Base-by-base conservation (phyloP, 371 early-diverging fungal genomes). In the Apophysomyces variabilis region DNA sequence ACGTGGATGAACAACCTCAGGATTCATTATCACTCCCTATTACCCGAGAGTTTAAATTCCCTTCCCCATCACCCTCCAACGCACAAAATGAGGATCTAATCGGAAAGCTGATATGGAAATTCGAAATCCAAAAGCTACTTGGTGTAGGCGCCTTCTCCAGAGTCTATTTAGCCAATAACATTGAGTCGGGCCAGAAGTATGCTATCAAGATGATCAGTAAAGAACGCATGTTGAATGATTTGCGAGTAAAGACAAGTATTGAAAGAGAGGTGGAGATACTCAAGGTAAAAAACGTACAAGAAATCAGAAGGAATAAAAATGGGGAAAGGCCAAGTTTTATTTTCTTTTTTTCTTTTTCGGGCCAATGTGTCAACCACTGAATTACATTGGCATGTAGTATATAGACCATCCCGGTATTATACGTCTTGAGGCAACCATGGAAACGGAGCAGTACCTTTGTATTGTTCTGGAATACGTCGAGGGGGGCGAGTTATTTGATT, bases 381-480 rank as follows among this genome's bases (percentile, higher is more conserved):
- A 26, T 26, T 58, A 14, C 14, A 58, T n/a, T 50, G 21, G 32
- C 38, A 37, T 45, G 32, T 74, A 86, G 79, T 71, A 74, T n/a
- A 75, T 89, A 14, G 67, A 74, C 1, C 87, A 89, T 70, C 79
- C 85, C 14, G 82, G 86, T 61, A 85, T 92, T 44, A 85, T 92
- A 39, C 78, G 82, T n/a, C 72, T 91, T 9, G 73, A 84, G 32
- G 91, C 89, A 44, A 84, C 87, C 13, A 81, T 91, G 64, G 85
- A 84, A 62, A 89, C 89, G 3, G 70, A 78, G 5, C 76, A 75
- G 7, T 81, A 86, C 61, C 66, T 75, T 36, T 86, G 86, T 60
- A 71, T 88, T n/a, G 81, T 73, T 4, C 57, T 73, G 58, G 73
- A 73, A 64, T 73, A 73, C 21, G 65, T 73, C 3, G 57, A 69